Base-by-base conservation (phyloP, 2,329 filamentous ascomycete genomes). In the Xylaria sp. region DNA sequence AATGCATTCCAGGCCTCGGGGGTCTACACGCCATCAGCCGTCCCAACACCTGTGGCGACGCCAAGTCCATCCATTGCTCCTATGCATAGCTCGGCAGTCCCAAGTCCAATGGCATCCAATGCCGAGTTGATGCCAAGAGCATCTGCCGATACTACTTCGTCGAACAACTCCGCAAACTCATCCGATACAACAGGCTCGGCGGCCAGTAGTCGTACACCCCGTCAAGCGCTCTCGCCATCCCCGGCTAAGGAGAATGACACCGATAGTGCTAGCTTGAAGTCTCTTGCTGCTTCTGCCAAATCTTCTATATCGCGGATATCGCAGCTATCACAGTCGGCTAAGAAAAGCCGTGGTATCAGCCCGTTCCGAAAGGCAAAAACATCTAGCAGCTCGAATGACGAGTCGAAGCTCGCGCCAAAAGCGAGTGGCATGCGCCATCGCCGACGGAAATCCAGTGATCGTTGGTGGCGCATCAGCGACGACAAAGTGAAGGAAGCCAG, bases 391-490 rank as follows among this genome's bases (percentile, higher is more conserved):
- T 65, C 59, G 52, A 52, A 34, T 9, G 50, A 35, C 9, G 54
- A 58, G 54, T 57, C 58, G 42, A 30, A 34, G 58, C 54, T 61
- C 18, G 54, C 52, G 4, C n/a, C 65, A 9, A 66, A 66, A 48
- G 48, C 55, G 30, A 64, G 66, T 54, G 54, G 54, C 7, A 49
- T 42, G 11, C 55, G 58, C 54, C 6, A 48, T 56, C 49, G 77
- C 57, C 72, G 80, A 42, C 83, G 78, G 64, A 86, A 83, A 66
- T 84, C 82, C 61, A 86, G 84, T 10, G 88, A 95, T 70, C 86
- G 89, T 47, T 99, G 94, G 94, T 99, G 94, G 94, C 86, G 94
- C 42, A 96, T 99, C 66, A 97, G 92, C 65, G 94, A 99, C 72
- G 94, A 99, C 66, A 96, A 95, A 75, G 85, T 97, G 69, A 94